A percentile compares a stretch with the other conserved stretches of the same genome.
These are phyloP conservation scores for Onygenales sp. DNA, from an alignment of 2,329 filamentous ascomycete species.

Conservation along the genomic window DNA sequence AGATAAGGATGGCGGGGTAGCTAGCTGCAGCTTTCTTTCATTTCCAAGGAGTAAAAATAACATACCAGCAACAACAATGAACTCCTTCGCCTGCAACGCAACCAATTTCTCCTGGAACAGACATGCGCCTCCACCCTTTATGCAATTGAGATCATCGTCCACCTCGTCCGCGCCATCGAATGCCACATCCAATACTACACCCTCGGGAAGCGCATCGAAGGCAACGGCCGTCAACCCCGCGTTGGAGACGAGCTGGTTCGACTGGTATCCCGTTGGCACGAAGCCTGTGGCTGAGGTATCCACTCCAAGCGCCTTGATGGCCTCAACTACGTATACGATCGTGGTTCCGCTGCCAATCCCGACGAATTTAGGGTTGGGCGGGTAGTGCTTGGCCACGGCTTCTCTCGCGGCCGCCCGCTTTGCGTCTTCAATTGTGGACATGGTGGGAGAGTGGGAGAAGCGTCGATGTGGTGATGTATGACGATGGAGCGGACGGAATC, in stretches of 20 bases:
- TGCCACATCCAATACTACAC: slow-evolving; percentile 66
- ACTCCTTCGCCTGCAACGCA: slow-evolving; percentile 71
- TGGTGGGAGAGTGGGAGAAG: slow-evolving; percentile 15
- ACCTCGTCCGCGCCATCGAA: slow-evolving; percentile 98
- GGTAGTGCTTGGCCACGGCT: slow-evolving; percentile 54
- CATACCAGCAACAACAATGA: slow-evolving; percentile 75
- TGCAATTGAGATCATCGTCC: slow-evolving; percentile 87
- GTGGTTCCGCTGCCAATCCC: slow-evolving; percentile 58
- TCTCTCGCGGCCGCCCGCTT: slow-evolving; percentile 51
- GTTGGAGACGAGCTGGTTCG: slow-evolving; percentile 70
- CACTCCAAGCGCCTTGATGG: slow-evolving; percentile 43
- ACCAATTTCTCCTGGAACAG: slow-evolving; percentile 97
- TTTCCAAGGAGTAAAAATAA: slow-evolving; percentile 6
- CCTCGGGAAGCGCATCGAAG: slow-evolving; percentile 63
- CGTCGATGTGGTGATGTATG: neutral
- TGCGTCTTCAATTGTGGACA: slow-evolving; percentile 44
- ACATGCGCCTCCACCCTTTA: slow-evolving; percentile 97
- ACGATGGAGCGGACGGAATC: neutral
- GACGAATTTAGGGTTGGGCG: slow-evolving; percentile 46
- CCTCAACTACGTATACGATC: slow-evolving; percentile 59
- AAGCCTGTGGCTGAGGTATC: slow-evolving; percentile 60
- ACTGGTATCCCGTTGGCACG: slow-evolving; percentile 86
- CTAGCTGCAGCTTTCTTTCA: neutral
- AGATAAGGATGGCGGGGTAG: neutral
- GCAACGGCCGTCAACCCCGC: slow-evolving; percentile 69